phyloP scores from a whole-genome alignment of 2,329 filamentous ascomycete genomes.

The Epichloe sibirici region DNA sequence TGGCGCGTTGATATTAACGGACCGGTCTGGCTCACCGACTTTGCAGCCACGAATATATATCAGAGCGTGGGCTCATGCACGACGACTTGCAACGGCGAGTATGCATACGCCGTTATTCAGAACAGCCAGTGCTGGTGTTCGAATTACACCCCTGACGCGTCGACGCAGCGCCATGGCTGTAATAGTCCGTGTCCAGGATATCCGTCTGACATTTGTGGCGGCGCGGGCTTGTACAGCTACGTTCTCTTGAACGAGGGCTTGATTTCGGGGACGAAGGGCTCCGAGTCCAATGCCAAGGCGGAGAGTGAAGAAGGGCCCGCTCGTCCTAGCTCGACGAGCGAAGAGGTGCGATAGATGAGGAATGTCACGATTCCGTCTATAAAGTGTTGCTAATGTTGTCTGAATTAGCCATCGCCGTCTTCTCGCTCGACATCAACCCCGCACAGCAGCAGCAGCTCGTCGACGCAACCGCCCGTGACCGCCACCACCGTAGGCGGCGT shows the following conservation, averaged over 20 bases:
- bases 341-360: neutral
- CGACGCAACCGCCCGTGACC: neutral
- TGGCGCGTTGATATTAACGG: no score
- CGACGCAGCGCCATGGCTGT: slow-evolving; percentile 1
- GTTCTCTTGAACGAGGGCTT: neutral
- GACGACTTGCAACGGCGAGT: neutral
- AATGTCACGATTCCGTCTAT: no score
- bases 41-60: neutral
- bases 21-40: no score
- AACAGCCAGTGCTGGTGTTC: slow-evolving; percentile 5
- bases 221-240: slow-evolving; percentile 2
- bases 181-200: slow-evolving; percentile 2
- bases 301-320: no score
- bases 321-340: neutral
- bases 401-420: no score
- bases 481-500: neutral
- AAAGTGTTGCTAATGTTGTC: no score
- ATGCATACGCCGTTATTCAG: slow-evolving; percentile 2
- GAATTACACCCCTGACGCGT: slow-evolving; percentile 1
- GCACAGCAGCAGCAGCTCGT: no score
- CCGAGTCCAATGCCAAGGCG: neutral
- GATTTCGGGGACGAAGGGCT: neutral
- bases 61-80: slow-evolving; percentile 3
- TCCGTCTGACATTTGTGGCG: slow-evolving; percentile 3
- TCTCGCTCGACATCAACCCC: no score